Percentiles rank a stretch among this genome's conserved stretches.
Evolutionary conservation across 106 monocot genomes (phyloP).

Genomic region (Dendrobium huoshanense): DNA sequence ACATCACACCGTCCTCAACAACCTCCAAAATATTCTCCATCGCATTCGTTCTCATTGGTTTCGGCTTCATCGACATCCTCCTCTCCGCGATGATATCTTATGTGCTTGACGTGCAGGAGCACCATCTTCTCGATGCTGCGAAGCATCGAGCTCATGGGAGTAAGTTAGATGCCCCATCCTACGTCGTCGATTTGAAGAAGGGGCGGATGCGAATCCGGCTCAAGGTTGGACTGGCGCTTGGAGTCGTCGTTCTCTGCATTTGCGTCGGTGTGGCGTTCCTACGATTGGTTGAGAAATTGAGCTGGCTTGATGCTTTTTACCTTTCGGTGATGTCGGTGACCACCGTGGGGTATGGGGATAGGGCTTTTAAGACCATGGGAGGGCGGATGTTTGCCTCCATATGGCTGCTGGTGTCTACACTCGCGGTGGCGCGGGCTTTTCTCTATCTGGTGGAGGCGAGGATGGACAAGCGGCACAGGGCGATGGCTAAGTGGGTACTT

Average conservation of each 20-base stretch:
- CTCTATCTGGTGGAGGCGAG: slow-evolving; percentile 79
- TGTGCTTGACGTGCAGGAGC: slow-evolving; percentile 77
- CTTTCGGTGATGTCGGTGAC: slow-evolving; percentile 93
- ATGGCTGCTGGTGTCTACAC: slow-evolving; percentile 79
- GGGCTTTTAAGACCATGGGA: slow-evolving; percentile 53
- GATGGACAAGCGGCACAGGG: slow-evolving; percentile 78
- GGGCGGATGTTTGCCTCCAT: slow-evolving; percentile 73
- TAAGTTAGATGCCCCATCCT: slow-evolving; percentile 10
- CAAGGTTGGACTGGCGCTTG: slow-evolving; percentile 69
- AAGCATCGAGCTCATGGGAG: slow-evolving; percentile 2
- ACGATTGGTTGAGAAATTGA: slow-evolving; percentile 45
- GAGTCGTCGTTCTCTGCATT: slow-evolving; percentile 55
- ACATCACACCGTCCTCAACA: slow-evolving; percentile 76
- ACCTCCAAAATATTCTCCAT: slow-evolving; percentile 77
- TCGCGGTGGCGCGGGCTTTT: slow-evolving; percentile 81
- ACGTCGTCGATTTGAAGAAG: slow-evolving; percentile 78
- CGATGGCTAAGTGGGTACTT: slow-evolving; percentile 68
- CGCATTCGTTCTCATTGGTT: slow-evolving; percentile 73
- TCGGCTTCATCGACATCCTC: slow-evolving; percentile 86
- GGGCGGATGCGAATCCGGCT: slow-evolving; percentile 77
- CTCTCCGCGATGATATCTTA: slow-evolving; percentile 77
- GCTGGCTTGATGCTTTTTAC: slow-evolving; percentile 74
- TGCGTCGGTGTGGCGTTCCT: slow-evolving; percentile 52
- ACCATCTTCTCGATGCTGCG: slow-evolving; percentile 43
- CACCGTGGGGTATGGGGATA: slow-evolving; percentile 89